Conservation (phyloP, 176 grass and related monocot genomes). For the Areca catechu region DNA sequence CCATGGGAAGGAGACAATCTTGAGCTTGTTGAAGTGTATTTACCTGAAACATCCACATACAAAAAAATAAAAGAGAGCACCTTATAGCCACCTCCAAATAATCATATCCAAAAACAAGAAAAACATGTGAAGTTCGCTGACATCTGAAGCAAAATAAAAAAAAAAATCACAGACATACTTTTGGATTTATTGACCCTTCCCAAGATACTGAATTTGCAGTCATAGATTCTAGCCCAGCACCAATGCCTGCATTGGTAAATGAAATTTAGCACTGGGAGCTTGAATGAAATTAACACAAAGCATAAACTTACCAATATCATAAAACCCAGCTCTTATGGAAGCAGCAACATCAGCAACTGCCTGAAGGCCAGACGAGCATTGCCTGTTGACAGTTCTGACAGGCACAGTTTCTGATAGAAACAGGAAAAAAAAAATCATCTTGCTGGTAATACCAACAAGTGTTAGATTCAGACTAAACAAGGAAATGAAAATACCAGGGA, state of each 20-base stretch:
- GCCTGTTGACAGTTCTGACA: conserved; percentile 82
- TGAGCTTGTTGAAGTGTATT: conserved; percentile 72
- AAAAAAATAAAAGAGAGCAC: neutral
- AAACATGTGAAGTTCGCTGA: no score
- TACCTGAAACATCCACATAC: conserved; percentile 31
- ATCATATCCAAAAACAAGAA: no score
- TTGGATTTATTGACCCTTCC: conserved; percentile 92
- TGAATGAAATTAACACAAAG: neutral
- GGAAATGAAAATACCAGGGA: conserved; percentile 55
- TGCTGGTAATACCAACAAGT: neutral
- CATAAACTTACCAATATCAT: conserved; percentile 58
- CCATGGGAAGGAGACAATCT: conserved; percentile 94
- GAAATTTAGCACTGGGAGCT: no score
- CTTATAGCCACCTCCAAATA: no score
- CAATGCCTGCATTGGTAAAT: conserved; percentile 49
- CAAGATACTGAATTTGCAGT: conserved; percentile 45
- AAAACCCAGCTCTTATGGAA: conserved; percentile 89
- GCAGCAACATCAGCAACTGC: conserved; percentile 81
- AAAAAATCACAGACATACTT: conserved; percentile 23
- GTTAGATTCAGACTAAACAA: neutral
- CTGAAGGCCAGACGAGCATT: conserved; percentile 91
- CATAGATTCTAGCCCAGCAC: conserved; percentile 92
- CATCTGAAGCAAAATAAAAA: conserved; percentile 3
- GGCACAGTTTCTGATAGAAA: conserved; percentile 70
- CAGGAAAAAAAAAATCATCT: neutral